Conservation (phyloP, 306 rosid species). For the Prunus davidiana region DNA sequence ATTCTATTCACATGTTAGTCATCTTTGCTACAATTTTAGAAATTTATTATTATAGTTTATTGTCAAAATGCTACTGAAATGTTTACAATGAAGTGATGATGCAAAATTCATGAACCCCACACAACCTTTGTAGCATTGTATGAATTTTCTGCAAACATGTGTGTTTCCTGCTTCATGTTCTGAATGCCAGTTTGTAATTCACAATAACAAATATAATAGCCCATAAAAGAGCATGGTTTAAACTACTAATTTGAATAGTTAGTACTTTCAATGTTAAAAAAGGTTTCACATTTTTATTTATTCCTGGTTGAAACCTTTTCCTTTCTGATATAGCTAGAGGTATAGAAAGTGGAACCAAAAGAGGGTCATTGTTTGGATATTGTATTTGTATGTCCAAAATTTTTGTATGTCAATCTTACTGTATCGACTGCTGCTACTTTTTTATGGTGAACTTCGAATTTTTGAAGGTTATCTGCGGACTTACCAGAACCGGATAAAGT, state of each 20-base stretch:
- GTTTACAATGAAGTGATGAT: slow-evolving; percentile 4
- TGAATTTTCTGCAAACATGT: neutral
- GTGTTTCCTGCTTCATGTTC: too few species aligned
- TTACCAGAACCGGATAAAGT: slow-evolving; percentile 74
- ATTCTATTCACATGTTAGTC: slow-evolving; percentile 5
- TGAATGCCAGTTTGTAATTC: too few species aligned
- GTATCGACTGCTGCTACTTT: slow-evolving; percentile 1
- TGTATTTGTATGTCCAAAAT: neutral
- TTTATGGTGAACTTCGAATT: slow-evolving; percentile 20
- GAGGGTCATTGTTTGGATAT: neutral
- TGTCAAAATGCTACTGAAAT: neutral
- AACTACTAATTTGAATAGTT: too few species aligned
- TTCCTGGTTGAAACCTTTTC: neutral
- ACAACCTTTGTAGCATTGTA: neutral
- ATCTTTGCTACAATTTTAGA: slow-evolving; percentile 1
- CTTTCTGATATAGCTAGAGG: neutral
- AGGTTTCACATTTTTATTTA: neutral
- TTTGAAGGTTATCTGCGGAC: slow-evolving; percentile 60
- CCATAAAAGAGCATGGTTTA: too few species aligned
- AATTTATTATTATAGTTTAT: neutral
- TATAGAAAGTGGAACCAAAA: neutral
- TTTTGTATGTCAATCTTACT: slow-evolving; percentile 12
- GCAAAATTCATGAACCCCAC: neutral
- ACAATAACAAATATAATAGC: too few species aligned
- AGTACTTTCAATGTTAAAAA: too few species aligned